Percentiles rank a stretch among this genome's conserved stretches.
phyloP scores from a whole-genome alignment of 2,329 filamentous ascomycete genomes.

The Calonectria pteridis region DNA sequence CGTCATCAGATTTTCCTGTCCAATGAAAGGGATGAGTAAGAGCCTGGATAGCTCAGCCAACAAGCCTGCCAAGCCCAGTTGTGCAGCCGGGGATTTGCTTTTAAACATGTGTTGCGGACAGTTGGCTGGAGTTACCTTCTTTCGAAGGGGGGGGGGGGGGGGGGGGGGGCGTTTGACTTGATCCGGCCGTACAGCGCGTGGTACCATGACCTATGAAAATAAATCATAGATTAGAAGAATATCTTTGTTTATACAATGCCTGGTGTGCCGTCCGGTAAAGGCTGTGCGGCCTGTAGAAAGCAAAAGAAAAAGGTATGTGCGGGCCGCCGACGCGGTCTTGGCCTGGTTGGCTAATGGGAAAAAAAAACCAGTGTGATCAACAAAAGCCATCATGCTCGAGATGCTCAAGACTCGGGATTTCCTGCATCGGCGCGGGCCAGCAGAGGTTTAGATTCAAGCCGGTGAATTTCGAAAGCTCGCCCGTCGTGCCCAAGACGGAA shows the following conservation, averaged over 20 bases:
- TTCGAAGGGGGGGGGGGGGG: too few relatives aligned
- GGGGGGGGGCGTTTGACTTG: too few relatives aligned
- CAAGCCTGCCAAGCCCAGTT: not conserved
- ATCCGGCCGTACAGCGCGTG: not conserved
- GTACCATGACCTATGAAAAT: not conserved
- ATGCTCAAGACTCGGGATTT: not conserved
- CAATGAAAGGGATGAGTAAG: not conserved
- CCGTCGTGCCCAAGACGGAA: not conserved
- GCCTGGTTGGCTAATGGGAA: not conserved
- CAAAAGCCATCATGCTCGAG: not conserved
- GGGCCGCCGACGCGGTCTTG: not conserved
- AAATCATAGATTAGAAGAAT: not conserved
- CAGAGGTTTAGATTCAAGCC: not conserved
- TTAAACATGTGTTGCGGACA: constrained; percentile 1
- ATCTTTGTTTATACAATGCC: not conserved
- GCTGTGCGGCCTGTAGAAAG: constrained; percentile 3
- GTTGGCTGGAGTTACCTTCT: not conserved
- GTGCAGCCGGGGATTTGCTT: not conserved
- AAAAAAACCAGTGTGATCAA: not conserved
- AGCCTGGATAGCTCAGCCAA: not conserved
- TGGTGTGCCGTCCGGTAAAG: not conserved
- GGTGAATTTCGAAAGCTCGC: not conserved
- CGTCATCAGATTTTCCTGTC: constrained; percentile 1
- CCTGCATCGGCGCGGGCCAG: not conserved
- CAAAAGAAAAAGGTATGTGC: not conserved